Evolutionary conservation across 2,329 filamentous ascomycete genomes (phyloP).

Genomic region (Aspergillus aculeatus): DNA sequence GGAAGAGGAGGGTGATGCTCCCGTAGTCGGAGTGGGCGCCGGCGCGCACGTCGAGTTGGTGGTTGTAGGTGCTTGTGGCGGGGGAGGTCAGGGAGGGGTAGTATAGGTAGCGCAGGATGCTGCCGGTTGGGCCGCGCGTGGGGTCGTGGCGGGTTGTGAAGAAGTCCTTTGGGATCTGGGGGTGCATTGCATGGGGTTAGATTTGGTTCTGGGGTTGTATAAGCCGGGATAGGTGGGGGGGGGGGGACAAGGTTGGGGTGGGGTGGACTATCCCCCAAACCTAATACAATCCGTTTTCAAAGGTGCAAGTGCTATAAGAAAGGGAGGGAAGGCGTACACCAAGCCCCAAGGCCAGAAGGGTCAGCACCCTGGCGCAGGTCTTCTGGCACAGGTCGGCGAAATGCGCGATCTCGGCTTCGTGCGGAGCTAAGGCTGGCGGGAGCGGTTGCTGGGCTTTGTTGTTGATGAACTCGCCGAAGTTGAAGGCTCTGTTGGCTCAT

Average conservation of each 20-base stretch:
- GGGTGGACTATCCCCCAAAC: too few relatives aligned
- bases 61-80: constrained; percentile 44
- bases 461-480: constrained; percentile 74
- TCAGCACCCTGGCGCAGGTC: constrained; percentile 71
- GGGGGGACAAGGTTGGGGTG: background rate
- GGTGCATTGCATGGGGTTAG: background rate
- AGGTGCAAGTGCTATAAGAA: background rate
- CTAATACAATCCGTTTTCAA: too few relatives aligned
- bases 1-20: constrained; percentile 72
- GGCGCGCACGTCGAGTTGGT: constrained; percentile 69
- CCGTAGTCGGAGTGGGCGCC: constrained; percentile 91
- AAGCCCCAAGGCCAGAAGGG: constrained; percentile 75
- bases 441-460: constrained; percentile 74
- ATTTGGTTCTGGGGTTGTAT: background rate
- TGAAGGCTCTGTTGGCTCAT: constrained; percentile 68
- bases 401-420: constrained; percentile 60
- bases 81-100: constrained; percentile 61
- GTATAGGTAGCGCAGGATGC: constrained; percentile 68
- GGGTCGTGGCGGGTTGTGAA: constrained; percentile 63
- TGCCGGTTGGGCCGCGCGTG: constrained; percentile 51
- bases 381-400: constrained; percentile 71
- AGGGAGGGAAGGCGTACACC: constrained; percentile 47
- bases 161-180: constrained; percentile 51
- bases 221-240: background rate
- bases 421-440: constrained; percentile 60